Percentiles rank a stretch among this genome's conserved stretches.
Conservation (phyloP, 2,329 filamentous ascomycete species). For the Ceratocystis huliohia region DNA sequence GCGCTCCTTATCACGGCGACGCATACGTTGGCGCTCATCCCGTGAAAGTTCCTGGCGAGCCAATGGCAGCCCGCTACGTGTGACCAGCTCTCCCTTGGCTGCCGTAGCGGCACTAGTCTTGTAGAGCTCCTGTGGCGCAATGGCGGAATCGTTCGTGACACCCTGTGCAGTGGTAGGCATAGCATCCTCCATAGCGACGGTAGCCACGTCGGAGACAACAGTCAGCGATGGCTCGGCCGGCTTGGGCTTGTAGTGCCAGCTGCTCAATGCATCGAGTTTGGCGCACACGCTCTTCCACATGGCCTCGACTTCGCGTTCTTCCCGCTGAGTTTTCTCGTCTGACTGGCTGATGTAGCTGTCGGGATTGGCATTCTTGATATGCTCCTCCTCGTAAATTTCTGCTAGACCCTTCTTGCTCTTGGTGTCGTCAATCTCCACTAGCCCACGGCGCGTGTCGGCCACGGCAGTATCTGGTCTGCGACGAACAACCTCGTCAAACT, state of each 20-base stretch:
- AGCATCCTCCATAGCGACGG: slow-evolving; percentile 87
- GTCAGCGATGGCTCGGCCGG: slow-evolving; percentile 68
- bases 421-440: slow-evolving; percentile 70
- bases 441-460: slow-evolving; percentile 52
- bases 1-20: slow-evolving; percentile 75
- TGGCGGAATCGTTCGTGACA: slow-evolving; percentile 54
- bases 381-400: slow-evolving; percentile 88
- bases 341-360: slow-evolving; percentile 66
- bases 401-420: slow-evolving; percentile 81
- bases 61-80: slow-evolving; percentile 64
- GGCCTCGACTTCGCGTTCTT: slow-evolving; percentile 68
- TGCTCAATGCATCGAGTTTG: slow-evolving; percentile 78
- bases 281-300: slow-evolving; percentile 72
- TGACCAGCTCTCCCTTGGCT: slow-evolving; percentile 62
- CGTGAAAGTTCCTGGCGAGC: slow-evolving; percentile 75
- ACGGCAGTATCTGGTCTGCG: slow-evolving; percentile 62
- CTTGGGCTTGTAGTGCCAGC: slow-evolving; percentile 92
- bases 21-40: slow-evolving; percentile 66
- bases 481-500: slow-evolving; percentile 84
- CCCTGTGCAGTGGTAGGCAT: slow-evolving; percentile 72
- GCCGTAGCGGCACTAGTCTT: slow-evolving; percentile 47
- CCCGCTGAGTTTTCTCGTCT: slow-evolving; percentile 68
- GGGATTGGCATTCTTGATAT: slow-evolving; percentile 64
- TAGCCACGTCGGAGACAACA: slow-evolving; percentile 81
- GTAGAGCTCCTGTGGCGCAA: slow-evolving; percentile 93